These are phyloP conservation scores for Kurtzmaniella quercitrusa DNA, from an alignment of 1,139 yeast species.

Conservation along the genomic window DNA sequence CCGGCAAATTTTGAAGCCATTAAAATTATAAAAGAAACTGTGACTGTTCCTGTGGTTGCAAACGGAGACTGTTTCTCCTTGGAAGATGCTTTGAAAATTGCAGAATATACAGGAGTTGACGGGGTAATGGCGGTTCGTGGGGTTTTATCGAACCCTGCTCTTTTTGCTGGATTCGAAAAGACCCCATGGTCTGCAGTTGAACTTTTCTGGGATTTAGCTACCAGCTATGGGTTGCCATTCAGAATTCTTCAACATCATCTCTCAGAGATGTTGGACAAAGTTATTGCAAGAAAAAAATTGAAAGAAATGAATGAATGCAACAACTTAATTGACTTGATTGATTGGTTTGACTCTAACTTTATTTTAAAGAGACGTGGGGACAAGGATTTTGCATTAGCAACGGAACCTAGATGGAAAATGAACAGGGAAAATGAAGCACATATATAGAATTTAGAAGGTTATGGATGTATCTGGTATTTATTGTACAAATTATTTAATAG, in stretches of 20 bases:
- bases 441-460: slow-evolving; percentile 15
- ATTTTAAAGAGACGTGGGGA: slow-evolving; percentile 64
- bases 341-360: slow-evolving; percentile 77
- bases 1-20: slow-evolving; percentile 84
- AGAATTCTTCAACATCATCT: slow-evolving; percentile 84
- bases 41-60: slow-evolving; percentile 80
- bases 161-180: slow-evolving; percentile 65
- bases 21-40: slow-evolving; percentile 54
- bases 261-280: slow-evolving; percentile 74
- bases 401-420: slow-evolving; percentile 52
- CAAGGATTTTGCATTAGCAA: slow-evolving; percentile 58
- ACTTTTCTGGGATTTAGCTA: slow-evolving; percentile 70
- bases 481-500: neutral
- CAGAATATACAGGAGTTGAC: slow-evolving; percentile 67
- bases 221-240: slow-evolving; percentile 80
- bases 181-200: slow-evolving; percentile 95
- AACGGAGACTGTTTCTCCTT: slow-evolving; percentile 87
- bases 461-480: slow-evolving; percentile 1
- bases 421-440: slow-evolving; percentile 26
- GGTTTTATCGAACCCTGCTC: slow-evolving; percentile 75
- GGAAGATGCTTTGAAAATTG: slow-evolving; percentile 60
- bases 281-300: slow-evolving; percentile 50
- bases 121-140: slow-evolving; percentile 98
- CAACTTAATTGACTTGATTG: slow-evolving; percentile 61
- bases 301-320: slow-evolving; percentile 63